These are phyloP conservation scores for Solanum arcanum DNA, from an alignment of 257 asterid genomes.

Conservation along the genomic window DNA sequence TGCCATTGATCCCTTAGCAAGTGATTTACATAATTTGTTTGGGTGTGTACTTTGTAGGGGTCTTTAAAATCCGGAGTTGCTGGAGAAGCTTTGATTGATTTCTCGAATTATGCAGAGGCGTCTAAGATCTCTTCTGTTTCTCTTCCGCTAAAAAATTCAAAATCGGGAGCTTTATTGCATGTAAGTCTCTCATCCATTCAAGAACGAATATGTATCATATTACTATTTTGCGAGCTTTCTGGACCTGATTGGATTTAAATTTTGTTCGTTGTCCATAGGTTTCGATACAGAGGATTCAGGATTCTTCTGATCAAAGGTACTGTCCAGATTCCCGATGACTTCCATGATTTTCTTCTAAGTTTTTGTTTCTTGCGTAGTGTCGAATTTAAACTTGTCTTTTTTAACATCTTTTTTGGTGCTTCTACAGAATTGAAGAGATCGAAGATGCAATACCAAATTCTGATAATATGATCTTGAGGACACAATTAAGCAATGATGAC, in stretches of 20 bases:
- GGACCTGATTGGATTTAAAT: neutral
- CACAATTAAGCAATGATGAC: conserved; percentile 38
- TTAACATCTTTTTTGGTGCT: neutral
- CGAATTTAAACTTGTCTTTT: neutral
- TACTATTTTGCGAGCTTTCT: neutral
- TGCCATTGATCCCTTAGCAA: neutral
- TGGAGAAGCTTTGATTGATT: conserved; percentile 90
- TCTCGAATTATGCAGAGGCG: conserved; percentile 63
- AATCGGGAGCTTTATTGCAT: conserved; percentile 54
- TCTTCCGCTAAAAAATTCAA: conserved; percentile 80
- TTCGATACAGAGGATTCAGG: conserved; percentile 68
- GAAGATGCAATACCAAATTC: conserved; percentile 32
- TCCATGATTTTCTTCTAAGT: neutral
- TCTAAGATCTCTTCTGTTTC: conserved; percentile 55
- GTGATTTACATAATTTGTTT: neutral
- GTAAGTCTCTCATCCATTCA: conserved; percentile 23
- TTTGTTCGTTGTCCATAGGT: conserved; percentile 31
- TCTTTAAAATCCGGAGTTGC: conserved; percentile 38
- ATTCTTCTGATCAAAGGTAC: conserved; percentile 62
- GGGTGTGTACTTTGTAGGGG: conserved; percentile 31
- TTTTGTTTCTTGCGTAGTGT: neutral
- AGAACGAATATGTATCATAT: neutral
- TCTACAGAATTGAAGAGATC: conserved; percentile 51
- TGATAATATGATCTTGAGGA: conserved; percentile 53
- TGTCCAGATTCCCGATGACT: neutral